These are phyloP conservation scores for Chenopodium formosanum DNA, from an alignment of 148 eudicot genomes.

Conservation along the genomic window DNA sequence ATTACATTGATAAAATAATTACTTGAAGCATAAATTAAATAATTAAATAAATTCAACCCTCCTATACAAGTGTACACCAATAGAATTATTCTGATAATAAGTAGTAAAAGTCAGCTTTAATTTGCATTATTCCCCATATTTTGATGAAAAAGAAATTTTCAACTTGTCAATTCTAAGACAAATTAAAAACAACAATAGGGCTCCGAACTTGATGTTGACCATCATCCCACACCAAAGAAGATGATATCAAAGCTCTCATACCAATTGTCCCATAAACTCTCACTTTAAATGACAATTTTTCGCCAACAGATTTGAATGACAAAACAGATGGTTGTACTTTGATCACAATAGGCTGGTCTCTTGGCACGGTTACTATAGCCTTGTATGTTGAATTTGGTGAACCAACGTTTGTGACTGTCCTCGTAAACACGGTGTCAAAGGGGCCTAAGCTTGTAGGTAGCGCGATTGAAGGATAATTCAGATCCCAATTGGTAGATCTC, in stretches of 20 bases:
- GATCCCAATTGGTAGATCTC: slow-evolving; percentile 20
- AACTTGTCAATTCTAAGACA: slow-evolving; percentile 11
- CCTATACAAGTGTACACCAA: too few species aligned
- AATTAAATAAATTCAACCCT: too few species aligned
- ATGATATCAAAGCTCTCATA: slow-evolving; percentile 27
- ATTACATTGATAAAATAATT: too few species aligned
- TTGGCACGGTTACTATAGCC: slow-evolving; percentile 3
- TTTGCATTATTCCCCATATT: not conserved
- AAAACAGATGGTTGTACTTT: slow-evolving; percentile 30
- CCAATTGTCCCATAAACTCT: slow-evolving; percentile 26
- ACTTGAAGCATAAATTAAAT: too few species aligned
- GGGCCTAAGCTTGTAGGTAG: slow-evolving; percentile 15
- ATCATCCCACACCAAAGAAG: slow-evolving; percentile 49
- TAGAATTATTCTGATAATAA: too few species aligned
- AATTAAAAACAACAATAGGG: slow-evolving; percentile 40
- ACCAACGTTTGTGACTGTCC: slow-evolving; percentile 49
- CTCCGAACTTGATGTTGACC: slow-evolving; percentile 46
- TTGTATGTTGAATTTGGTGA: slow-evolving; percentile 23
- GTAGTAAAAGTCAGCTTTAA: not conserved
- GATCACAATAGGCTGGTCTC: slow-evolving; percentile 13
- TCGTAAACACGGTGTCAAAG: slow-evolving; percentile 21
- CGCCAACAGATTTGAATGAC: slow-evolving; percentile 24
- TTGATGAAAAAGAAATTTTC: not conserved
- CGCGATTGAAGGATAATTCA: slow-evolving; percentile 40
- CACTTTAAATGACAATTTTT: slow-evolving; percentile 29